Base-by-base conservation (phyloP, 2,329 filamentous ascomycete species). In the Rutstroemia sp. region DNA sequence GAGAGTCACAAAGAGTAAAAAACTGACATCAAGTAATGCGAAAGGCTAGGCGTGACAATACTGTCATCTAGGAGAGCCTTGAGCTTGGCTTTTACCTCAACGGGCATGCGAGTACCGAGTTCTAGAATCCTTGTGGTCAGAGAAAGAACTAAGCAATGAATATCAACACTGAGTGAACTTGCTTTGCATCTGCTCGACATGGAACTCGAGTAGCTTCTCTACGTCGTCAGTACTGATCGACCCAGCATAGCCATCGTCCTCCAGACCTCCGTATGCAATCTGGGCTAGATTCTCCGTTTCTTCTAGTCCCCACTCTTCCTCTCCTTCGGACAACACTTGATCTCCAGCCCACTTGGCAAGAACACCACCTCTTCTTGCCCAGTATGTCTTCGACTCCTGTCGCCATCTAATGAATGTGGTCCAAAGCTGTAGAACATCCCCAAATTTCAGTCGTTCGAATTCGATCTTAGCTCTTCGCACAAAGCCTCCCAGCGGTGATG, bases 101-200 rank as follows among this genome's bases (percentile, higher is more conserved):
- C 73, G 0, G 92, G 88, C 42, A 96, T 82, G 64, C 92, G 81
- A 58, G 81, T 87, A 9, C 92, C 92, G 62, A 87, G 81, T 68
- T 83, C 86, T 89, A 56, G 3, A 34, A 39, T n/a, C 0, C 54
- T 71, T 60, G 72, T 56, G 25, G 47, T 34, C 14, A 36, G 8
- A 8, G 2, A 17, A 34, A 42, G 39, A 42, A 42, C 19, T 42
- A 9, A 42, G 16, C 16, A 34, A 42, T 19, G 14, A 14, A 8
- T 19, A 5, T 42, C 14, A 14, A 19, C 6, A 16, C 12, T 5
- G 27, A 27, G 25, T 4, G 1, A 14, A 71, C 75, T 66, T 73
- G 86, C 87, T 88, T 69, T 96, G 92, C 73, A 96, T 83, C 69
- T 90, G 84, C 61, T 89, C 86, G 39, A 97, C 86, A 67, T 96